Base-by-base conservation (phyloP, 164 flowering plant species). In the Sextonia rubra region DNA sequence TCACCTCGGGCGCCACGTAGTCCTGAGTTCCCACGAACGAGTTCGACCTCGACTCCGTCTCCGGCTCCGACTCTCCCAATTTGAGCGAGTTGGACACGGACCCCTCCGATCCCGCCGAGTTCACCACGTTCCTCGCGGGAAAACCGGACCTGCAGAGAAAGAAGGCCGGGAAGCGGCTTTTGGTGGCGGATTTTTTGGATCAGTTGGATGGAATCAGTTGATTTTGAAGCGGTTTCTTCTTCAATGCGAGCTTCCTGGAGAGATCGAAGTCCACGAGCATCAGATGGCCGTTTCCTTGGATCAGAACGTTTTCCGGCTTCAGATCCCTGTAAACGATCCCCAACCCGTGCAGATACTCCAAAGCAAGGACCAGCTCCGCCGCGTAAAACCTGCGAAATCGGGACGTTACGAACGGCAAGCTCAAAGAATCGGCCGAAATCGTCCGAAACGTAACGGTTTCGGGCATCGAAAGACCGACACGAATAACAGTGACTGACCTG, bases 1-100 rank as follows among this genome's bases (percentile, higher is more conserved):
- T 81, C 58, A 94, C 75, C 81, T 94, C 98, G 60, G 98, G 98
- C 25, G 98, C 88, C 72, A 94, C 89, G 82, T 94, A 94, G 79
- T 94, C 97, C 82, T 91, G 94, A 66, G 98, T 91, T n/a, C 98
- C 98, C 2, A 92, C 98, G 80, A 94, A 92, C 68, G 98, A 94
- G 83, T 91, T 91, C 4, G 94, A 85, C 64, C 86, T 90, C 72
- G 72, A 82, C 73, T 71, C 82, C n/a, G n/a, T n/a, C n/a, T n/a
- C n/a, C 1, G 85, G 55, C 49, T 64, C 80, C 4, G 76, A 52
- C 23, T 17, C 67, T 22, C 37, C 67, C 22, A 23, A 18, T 8
- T 14, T 26, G 30, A 29, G 37, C 29, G 77, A 12, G 58, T 2
- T 52, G 20, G 58, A 18, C 7, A 14, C 58, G 58, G 58, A 52